phyloP scores from a whole-genome alignment of 176 grass and related monocot species.

The Oryza nivara region DNA sequence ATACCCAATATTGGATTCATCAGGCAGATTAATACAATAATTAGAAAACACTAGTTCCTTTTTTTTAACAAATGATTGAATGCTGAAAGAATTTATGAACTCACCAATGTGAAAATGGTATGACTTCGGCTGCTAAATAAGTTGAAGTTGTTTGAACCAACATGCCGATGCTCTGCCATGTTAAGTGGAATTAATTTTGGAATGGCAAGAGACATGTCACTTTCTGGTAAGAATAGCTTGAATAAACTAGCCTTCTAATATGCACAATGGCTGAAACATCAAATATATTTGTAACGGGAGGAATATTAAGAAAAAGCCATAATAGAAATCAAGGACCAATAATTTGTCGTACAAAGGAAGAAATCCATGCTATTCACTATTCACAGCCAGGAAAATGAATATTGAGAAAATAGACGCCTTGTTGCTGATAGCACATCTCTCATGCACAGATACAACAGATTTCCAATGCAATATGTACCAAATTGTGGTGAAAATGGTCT shows the following conservation, averaged over 20 bases:
- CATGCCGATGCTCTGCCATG: slow-evolving; percentile 92
- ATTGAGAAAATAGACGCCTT: not conserved
- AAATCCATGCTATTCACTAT: slow-evolving; percentile 23
- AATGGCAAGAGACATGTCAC: not conserved
- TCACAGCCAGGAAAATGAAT: slow-evolving; percentile 21
- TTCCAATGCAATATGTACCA: not conserved
- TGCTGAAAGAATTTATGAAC: slow-evolving; percentile 42
- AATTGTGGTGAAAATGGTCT: not conserved
- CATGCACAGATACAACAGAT: slow-evolving; percentile 14
- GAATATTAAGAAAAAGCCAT: slow-evolving; percentile 12
- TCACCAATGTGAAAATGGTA: slow-evolving; percentile 98
- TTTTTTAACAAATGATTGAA: slow-evolving; percentile 24
- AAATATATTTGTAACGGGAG: not conserved
- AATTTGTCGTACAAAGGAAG: not conserved
- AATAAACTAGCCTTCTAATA: slow-evolving; percentile 10
- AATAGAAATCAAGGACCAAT: not conserved
- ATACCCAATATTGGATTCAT: slow-evolving; percentile 27
- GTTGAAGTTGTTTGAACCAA: slow-evolving; percentile 99
- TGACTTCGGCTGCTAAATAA: slow-evolving; percentile 99
- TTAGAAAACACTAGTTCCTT: not conserved
- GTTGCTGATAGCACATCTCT: not conserved
- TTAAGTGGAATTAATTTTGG: slow-evolving; percentile 34
- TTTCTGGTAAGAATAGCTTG: slow-evolving; percentile 23
- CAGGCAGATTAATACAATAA: slow-evolving; percentile 13
- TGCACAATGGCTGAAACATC: not conserved